These are phyloP conservation scores for Ophiostoma novo-ulmi DNA, from an alignment of 2,329 filamentous ascomycete species.

Conservation along the genomic window DNA sequence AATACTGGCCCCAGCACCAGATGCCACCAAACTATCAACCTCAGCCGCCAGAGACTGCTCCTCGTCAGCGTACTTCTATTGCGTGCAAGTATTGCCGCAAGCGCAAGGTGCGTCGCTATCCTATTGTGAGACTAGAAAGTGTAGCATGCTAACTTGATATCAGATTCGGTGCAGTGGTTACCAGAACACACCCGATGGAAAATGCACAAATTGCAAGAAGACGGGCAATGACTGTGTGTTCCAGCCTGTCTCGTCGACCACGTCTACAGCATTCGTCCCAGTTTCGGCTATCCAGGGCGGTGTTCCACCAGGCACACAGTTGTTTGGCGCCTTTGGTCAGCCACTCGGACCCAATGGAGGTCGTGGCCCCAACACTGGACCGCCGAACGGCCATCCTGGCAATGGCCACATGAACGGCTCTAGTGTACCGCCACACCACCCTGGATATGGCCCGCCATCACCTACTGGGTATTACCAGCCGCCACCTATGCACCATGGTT, in stretches of 20 bases:
- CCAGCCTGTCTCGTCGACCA: constrained; percentile 51
- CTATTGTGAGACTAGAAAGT: not conserved
- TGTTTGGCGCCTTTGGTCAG: constrained; percentile 55
- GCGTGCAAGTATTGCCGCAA: constrained; percentile 58
- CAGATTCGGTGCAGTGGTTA: constrained; percentile 60
- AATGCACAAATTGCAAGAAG: constrained; percentile 57
- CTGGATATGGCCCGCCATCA: constrained; percentile 29
- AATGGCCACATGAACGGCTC: constrained; percentile 24
- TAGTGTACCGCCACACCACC: constrained; percentile 14
- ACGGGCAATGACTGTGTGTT: constrained; percentile 60
- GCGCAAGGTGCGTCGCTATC: constrained; percentile 46
- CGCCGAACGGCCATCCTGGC: constrained; percentile 16
- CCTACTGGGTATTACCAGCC: constrained; percentile 24
- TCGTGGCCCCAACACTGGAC: constrained; percentile 22
- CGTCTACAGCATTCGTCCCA: constrained; percentile 54
- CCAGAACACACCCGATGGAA: constrained; percentile 53
- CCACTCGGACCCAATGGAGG: constrained; percentile 37
- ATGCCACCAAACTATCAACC: constrained; percentile 34
- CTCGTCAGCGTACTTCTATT: constrained; percentile 55
- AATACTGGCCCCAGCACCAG: constrained; percentile 25
- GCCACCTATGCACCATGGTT: constrained; percentile 3
- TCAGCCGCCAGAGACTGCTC: constrained; percentile 46
- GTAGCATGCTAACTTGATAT: not conserved
- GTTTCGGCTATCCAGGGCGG: constrained; percentile 55
- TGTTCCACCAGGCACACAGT: constrained; percentile 51